Evolutionary conservation across 1,139 yeast species (phyloP).

Genomic region (Pichia sp.): DNA sequence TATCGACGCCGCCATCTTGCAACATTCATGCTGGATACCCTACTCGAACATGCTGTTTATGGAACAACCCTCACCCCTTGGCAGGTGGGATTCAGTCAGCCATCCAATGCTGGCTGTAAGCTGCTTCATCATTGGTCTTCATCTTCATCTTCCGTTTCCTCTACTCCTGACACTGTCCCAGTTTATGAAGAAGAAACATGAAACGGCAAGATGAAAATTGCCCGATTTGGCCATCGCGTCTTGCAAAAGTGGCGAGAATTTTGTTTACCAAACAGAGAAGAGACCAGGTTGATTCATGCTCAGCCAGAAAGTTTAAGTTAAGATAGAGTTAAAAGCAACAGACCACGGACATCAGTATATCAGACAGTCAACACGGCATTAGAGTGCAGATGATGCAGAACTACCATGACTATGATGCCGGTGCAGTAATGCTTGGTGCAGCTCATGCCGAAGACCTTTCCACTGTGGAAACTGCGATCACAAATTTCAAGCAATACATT

Average conservation of each 20-base stretch:
- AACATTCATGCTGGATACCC: constrained; percentile 38
- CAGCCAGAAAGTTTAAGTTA: neutral
- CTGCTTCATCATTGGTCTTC: constrained; percentile 50
- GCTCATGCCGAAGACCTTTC: constrained; percentile 3
- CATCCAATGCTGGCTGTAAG: constrained; percentile 57
- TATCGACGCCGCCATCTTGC: constrained; percentile 55
- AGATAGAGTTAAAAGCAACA: neutral
- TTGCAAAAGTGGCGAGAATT: neutral
- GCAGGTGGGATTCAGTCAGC: constrained; percentile 68
- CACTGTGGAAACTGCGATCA: constrained; percentile 11
- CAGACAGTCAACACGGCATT: neutral
- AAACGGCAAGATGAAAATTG: constrained; percentile 6
- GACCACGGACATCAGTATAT: neutral
- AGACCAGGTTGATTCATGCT: neutral
- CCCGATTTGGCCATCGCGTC: neutral
- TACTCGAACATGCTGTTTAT: constrained; percentile 44
- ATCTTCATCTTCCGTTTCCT: constrained; percentile 40
- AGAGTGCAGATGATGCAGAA: neutral
- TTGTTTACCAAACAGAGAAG: neutral
- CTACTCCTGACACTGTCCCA: constrained; percentile 35
- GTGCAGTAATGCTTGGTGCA: constrained; percentile 10
- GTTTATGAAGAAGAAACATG: constrained; percentile 36
- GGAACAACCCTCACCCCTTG: constrained; percentile 43
- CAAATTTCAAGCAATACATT: constrained; percentile 36
- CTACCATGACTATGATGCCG: neutral